phyloP scores from a whole-genome alignment of 1,284 basidiomycete genomes.

The Ganoderma multipileum region DNA sequence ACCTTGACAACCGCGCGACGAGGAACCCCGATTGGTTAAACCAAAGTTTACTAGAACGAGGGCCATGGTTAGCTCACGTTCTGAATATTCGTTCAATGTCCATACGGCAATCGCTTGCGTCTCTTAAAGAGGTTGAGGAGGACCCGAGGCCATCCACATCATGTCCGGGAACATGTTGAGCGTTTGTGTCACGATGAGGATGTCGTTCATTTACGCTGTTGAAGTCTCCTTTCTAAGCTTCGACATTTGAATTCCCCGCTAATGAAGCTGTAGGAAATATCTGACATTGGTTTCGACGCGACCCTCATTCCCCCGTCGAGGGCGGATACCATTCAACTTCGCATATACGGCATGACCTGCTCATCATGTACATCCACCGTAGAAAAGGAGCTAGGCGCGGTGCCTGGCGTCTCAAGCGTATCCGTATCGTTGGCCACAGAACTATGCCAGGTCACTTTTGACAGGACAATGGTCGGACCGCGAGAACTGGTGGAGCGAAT shows the following conservation, averaged over 20 bases:
- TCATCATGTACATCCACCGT: conserved; percentile 84
- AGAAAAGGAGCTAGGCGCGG: conserved; percentile 69
- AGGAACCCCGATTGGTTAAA: not conserved
- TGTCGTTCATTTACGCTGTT: no score
- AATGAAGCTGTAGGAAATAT: conserved; percentile 73
- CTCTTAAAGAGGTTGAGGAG: no score
- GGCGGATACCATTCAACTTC: conserved; percentile 73
- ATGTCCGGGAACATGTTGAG: no score
- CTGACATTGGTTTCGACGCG: conserved; percentile 93
- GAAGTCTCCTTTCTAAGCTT: no score
- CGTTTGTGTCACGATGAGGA: not conserved
- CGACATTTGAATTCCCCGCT: no score
- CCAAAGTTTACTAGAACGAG: not conserved
- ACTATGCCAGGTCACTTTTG: conserved; percentile 80
- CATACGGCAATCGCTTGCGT: not conserved
- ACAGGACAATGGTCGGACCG: conserved; percentile 76
- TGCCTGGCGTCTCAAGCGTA: conserved; percentile 81
- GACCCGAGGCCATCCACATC: no score
- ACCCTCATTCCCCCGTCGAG: conserved; percentile 69
- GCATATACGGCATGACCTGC: conserved; percentile 93
- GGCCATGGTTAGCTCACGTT: not conserved
- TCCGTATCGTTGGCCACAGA: conserved; percentile 79
- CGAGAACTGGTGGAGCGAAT: conserved; percentile 88
- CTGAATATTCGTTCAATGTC: not conserved
- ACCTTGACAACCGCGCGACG: not conserved